Conservation (phyloP, 202 grass and related monocot genomes). For the Zizania palustris region DNA sequence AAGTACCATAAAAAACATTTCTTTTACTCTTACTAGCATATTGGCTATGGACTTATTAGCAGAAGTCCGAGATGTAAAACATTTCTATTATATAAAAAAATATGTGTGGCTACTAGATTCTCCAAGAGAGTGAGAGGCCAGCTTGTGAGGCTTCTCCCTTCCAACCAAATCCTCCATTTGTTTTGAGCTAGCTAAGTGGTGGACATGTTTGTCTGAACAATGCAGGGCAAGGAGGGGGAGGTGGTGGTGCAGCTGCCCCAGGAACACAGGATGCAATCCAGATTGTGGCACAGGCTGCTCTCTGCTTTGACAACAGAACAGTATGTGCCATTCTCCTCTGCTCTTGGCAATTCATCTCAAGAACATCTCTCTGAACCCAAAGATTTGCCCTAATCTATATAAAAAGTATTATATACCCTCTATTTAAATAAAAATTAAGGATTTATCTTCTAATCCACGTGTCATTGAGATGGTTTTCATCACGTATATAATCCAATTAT, state of each 20-base stretch:
- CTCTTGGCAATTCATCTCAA: not conserved
- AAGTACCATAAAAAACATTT: too few relatives aligned
- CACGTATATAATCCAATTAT: too few relatives aligned
- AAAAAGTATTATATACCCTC: too few relatives aligned
- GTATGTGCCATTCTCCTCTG: slow-evolving; percentile 47
- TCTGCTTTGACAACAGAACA: slow-evolving; percentile 82
- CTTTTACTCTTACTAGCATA: not conserved
- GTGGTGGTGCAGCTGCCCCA: slow-evolving; percentile 41
- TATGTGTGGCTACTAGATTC: not conserved
- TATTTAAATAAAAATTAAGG: too few relatives aligned
- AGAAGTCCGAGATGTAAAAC: too few relatives aligned
- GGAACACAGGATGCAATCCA: slow-evolving; percentile 73
- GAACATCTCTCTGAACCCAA: not conserved
- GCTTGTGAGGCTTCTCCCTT: not conserved
- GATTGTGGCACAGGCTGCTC: slow-evolving; percentile 76
- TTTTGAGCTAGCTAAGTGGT: not conserved
- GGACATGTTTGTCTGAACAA: slow-evolving; percentile 7
- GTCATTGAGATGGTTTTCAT: too few relatives aligned
- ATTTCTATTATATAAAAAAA: too few relatives aligned
- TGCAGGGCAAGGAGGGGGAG: slow-evolving; percentile 54
- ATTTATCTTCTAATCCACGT: too few relatives aligned
- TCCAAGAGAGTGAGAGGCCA: not conserved
- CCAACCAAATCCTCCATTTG: not conserved
- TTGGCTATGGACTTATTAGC: too few relatives aligned
- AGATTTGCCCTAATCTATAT: not conserved